phyloP scores from a whole-genome alignment of 2,329 filamentous ascomycete species.

The Xylariaceae sp. region DNA sequence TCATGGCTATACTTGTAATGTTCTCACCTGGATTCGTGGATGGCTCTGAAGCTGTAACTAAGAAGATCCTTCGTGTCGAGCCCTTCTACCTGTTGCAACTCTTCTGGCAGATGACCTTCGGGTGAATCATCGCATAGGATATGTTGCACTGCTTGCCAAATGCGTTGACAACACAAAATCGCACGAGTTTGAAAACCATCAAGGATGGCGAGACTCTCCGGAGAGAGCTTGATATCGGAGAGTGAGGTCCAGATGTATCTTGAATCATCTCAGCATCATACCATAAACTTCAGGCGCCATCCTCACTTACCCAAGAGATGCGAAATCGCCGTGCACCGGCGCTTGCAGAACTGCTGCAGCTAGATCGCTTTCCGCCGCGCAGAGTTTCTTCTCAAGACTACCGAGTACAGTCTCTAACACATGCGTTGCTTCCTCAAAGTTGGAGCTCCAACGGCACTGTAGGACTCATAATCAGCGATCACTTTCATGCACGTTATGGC shows the following conservation, averaged over 20 bases:
- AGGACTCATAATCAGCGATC: not conserved
- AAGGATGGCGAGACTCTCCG: slow-evolving; percentile 35
- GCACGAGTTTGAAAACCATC: slow-evolving; percentile 49
- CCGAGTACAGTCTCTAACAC: slow-evolving; percentile 55
- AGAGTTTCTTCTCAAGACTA: slow-evolving; percentile 60
- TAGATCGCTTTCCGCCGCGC: slow-evolving; percentile 58
- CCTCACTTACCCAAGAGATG: slow-evolving; percentile 52
- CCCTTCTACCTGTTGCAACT: slow-evolving; percentile 65
- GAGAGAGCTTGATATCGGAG: slow-evolving; percentile 37
- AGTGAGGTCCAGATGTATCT: slow-evolving; percentile 52
- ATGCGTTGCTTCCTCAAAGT: slow-evolving; percentile 38
- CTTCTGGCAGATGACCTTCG: slow-evolving; percentile 77
- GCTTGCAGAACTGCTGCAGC: slow-evolving; percentile 59
- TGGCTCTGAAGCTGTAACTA: slow-evolving; percentile 89
- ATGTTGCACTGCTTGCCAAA: slow-evolving; percentile 71
- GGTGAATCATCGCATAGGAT: slow-evolving; percentile 91
- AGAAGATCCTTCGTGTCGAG: slow-evolving; percentile 81
- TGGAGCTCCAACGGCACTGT: slow-evolving; percentile 48
- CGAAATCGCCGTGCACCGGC: slow-evolving; percentile 66
- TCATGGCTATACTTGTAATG: not conserved
- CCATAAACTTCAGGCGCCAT: not conserved
- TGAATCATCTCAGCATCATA: slow-evolving; percentile 7
- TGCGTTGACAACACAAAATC: slow-evolving; percentile 54
- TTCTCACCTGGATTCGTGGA: slow-evolving; percentile 84
- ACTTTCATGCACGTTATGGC: not conserved